Conservation (phyloP, 2,329 filamentous ascomycete species). For the Pezicula rhizophila region DNA sequence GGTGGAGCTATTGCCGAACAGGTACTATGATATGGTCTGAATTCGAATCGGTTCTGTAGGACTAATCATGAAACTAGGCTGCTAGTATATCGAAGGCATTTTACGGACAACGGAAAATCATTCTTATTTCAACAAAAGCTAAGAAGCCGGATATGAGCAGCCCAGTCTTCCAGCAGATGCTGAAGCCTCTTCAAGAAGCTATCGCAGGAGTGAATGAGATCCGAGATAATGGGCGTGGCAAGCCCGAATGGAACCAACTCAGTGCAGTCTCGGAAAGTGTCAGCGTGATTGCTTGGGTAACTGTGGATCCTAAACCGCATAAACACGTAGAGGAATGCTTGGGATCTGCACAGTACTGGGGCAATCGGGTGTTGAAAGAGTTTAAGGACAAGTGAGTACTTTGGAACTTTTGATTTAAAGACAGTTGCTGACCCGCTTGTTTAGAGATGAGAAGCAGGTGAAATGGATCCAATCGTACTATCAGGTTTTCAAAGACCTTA, state of each 20-base stretch:
- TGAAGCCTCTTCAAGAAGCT: slow-evolving; percentile 81
- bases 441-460: slow-evolving; percentile 70
- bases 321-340: slow-evolving; percentile 82
- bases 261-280: slow-evolving; percentile 87
- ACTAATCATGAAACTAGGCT: slow-evolving; percentile 33
- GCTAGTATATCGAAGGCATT: slow-evolving; percentile 59
- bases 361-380: slow-evolving; percentile 88
- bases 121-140: slow-evolving; percentile 82
- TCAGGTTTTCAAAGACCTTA: slow-evolving; percentile 77
- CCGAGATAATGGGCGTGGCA: slow-evolving; percentile 73
- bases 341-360: slow-evolving; percentile 83
- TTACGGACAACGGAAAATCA: slow-evolving; percentile 77
- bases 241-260: slow-evolving; percentile 72
- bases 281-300: slow-evolving; percentile 85
- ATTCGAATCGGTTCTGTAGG: neutral
- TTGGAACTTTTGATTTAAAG: too few relatives aligned
- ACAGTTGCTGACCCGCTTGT: slow-evolving; percentile 3
- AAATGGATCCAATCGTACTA: slow-evolving; percentile 94
- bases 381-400: slow-evolving; percentile 68
- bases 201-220: slow-evolving; percentile 75
- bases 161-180: slow-evolving; percentile 64
- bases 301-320: slow-evolving; percentile 72
- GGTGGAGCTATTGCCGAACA: slow-evolving; percentile 77
- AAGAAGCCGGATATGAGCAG: slow-evolving; percentile 75
- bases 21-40: slow-evolving; percentile 38